These are phyloP conservation scores for Croton setiger DNA, from an alignment of 441 rosid genomes.

Conservation along the genomic window DNA sequence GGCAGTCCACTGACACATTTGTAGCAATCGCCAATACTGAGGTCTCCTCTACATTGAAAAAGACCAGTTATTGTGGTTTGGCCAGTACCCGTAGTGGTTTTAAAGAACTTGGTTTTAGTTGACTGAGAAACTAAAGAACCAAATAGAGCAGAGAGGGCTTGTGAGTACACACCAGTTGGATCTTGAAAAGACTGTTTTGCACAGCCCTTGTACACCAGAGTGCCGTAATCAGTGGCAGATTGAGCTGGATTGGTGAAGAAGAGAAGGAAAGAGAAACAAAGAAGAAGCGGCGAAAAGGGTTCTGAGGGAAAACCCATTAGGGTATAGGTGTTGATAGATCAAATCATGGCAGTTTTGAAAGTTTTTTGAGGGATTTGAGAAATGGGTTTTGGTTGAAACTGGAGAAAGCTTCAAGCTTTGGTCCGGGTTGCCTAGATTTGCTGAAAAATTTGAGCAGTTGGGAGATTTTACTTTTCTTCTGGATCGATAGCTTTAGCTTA, in stretches of 20 bases:
- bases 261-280: conserved; percentile 34
- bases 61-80: conserved; percentile 79
- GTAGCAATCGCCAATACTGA: conserved; percentile 69
- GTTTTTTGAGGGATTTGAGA: conserved; percentile 25
- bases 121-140: conserved; percentile 82
- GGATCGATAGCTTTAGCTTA: too few relatives aligned
- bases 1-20: conserved; percentile 93
- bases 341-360: conserved; percentile 47
- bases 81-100: conserved; percentile 73
- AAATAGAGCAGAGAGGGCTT: conserved; percentile 77
- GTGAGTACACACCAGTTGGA: conserved; percentile 75
- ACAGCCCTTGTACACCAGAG: conserved; percentile 90
- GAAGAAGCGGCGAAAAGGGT: conserved; percentile 28
- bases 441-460: conserved; percentile 23
- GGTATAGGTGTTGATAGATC: conserved; percentile 30
- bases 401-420: conserved; percentile 16
- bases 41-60: conserved; percentile 94
- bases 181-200: conserved; percentile 73
- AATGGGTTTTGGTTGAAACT: conserved; percentile 29
- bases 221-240: conserved; percentile 59
- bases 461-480: conserved; percentile 19
- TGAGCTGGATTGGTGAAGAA: conserved; percentile 31
- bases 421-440: conserved; percentile 23
- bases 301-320: conserved; percentile 53
- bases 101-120: conserved; percentile 74